phyloP scores from a whole-genome alignment of 306 rosid species.

The Prunus padus region DNA sequence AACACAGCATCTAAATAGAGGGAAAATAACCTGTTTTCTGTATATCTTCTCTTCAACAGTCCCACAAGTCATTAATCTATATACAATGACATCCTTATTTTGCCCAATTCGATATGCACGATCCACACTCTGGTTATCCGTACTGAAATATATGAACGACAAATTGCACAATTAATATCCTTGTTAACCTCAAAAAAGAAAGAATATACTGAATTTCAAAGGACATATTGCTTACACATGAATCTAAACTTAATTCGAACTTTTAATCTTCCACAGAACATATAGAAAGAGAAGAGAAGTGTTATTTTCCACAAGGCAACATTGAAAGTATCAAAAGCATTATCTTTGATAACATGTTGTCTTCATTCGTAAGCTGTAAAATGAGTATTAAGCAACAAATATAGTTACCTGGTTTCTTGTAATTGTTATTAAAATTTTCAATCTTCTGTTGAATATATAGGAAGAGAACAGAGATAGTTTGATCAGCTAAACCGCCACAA shows the following conservation, averaged over 20 bases:
- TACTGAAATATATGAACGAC: conserved; percentile 50
- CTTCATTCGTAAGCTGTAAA: no score
- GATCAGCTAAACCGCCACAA: no score
- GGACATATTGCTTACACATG: background rate
- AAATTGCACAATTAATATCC: background rate
- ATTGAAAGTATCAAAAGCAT: background rate
- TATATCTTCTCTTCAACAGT: conserved; percentile 98
- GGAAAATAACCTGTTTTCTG: conserved; percentile 71
- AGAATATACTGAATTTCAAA: background rate
- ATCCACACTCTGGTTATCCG: conserved; percentile 94
- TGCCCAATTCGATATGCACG: conserved; percentile 98
- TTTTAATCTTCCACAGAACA: no score
- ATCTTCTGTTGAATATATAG: no score
- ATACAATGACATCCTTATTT: conserved; percentile 81
- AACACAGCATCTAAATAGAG: background rate
- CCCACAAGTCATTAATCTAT: conserved; percentile 91
- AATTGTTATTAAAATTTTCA: no score
- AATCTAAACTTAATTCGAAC: background rate
- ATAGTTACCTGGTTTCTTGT: no score
- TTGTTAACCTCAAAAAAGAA: background rate
- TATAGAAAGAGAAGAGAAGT: no score
- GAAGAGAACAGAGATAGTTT: no score
- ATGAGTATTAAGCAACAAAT: no score
- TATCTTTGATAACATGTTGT: background rate
- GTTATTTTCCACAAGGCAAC: background rate